Base-by-base conservation (phyloP, 2,329 filamentous ascomycete species). In the Biscogniauxia mediterranea region DNA sequence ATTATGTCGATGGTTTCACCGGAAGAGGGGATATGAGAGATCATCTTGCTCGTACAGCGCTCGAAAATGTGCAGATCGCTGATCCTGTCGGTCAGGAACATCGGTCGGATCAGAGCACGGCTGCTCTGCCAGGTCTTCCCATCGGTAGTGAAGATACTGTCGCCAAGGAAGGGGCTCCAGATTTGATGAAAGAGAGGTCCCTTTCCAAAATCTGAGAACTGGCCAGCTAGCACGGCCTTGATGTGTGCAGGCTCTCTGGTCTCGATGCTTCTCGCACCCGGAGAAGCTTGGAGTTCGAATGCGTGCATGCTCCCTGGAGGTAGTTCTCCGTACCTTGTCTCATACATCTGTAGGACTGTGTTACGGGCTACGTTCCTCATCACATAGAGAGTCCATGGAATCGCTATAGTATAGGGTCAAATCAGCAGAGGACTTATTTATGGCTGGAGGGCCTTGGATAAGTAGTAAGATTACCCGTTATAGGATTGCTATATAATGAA, bases 1-100 rank as follows among this genome's bases (percentile, higher is more conserved):
- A 85, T 83, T n/a, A 90, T 75, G 63, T 90, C 85, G 8, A 89
- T 79, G 0, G 79, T 81, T 2, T 77, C 74, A 54, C 86, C 81
- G 58, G 84, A 63, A 17, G 52, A 70, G 0, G 86, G 85, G 6
- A 91, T 80, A 17, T 80, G 79, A 21, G 79, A 77, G 26, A 90
- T 78, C 64, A 91, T 75, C 53, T 83, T 79, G 53, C 78, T 73
- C 19, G 89, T 78, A 72, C 89, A 87, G 1, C 71, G 74, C 67
- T 90, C 86, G 55, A 89, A 87, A 1, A 83, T 84, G 20, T 74
- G 70, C n/a, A 88, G 74, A 64, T 82, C 78, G 2, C 74, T 73
- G 17, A 83, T 71, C 23, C 79, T 74, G 52, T 79, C 77, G 57
- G 77, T 77, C 61, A 76, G 68, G 62, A 83, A 67, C 65, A 67